Conservation (phyloP, 805 yeast species). For the Starmera dryadoides region DNA sequence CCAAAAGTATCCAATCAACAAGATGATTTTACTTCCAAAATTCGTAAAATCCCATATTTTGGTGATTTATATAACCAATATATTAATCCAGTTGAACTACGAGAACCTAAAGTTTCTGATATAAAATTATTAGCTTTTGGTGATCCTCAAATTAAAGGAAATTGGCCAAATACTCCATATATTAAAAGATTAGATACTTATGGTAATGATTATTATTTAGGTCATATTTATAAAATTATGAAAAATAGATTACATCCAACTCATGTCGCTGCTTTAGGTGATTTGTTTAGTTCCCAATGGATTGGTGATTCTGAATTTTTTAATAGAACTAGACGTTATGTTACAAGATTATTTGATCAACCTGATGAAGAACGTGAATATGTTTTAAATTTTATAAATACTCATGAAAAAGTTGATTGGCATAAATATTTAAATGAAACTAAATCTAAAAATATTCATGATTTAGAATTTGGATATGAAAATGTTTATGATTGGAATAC, state of each 20-base stretch:
- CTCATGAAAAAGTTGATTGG: conserved; percentile 55
- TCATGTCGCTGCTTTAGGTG: conserved; percentile 88
- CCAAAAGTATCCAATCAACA: conserved; percentile 10
- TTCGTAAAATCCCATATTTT: conserved; percentile 13
- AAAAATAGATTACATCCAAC: conserved; percentile 58
- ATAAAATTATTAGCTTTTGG: conserved; percentile 79
- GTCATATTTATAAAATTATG: conserved; percentile 73
- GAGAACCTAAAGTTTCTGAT: conserved; percentile 25
- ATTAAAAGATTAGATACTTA: conserved; percentile 72
- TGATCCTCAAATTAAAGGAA: conserved; percentile 95
- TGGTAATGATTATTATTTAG: conserved; percentile 86
- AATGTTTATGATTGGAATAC: conserved; percentile 66
- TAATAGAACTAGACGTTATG: conserved; percentile 68
- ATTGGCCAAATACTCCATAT: conserved; percentile 63
- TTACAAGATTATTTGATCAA: conserved; percentile 60
- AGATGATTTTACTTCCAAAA: conserved; percentile 4
- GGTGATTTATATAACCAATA: conserved; percentile 19
- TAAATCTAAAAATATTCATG: conserved; percentile 22
- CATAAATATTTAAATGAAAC: conserved; percentile 28
- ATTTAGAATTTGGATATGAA: conserved; percentile 41
- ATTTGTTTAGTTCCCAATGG: conserved; percentile 92
- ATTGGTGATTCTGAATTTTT: conserved; percentile 80
- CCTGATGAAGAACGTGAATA: conserved; percentile 42
- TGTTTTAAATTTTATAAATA: conserved; percentile 37
- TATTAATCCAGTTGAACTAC: conserved; percentile 16